Conservation (phyloP, 768 basidiomycete species). For the Tricholoma furcatifolium region DNA sequence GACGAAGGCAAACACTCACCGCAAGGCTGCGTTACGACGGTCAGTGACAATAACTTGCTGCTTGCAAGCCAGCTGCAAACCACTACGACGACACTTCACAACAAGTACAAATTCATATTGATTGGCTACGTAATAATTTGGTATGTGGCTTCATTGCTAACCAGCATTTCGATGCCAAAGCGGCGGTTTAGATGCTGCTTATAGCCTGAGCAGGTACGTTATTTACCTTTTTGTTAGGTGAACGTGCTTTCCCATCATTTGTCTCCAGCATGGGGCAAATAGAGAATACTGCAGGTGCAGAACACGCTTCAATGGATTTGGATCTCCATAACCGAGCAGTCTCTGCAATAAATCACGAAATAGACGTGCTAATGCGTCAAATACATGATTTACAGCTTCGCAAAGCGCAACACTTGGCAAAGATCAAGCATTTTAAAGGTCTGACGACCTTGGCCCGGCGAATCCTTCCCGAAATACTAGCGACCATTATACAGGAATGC, state of each 20-base stretch:
- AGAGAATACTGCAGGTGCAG: not conserved
- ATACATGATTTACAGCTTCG: conserved; percentile 42
- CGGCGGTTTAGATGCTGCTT: too few relatives aligned
- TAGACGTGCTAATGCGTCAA: conserved; percentile 36
- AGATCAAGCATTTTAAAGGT: conserved; percentile 43
- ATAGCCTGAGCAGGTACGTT: too few relatives aligned
- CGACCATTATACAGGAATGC: conserved; percentile 52
- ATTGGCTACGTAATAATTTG: too few relatives aligned
- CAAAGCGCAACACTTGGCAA: conserved; percentile 39
- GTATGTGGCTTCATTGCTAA: too few relatives aligned
- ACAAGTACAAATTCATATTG: conserved; percentile 3
- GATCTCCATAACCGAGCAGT: conserved; percentile 40
- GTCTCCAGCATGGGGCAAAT: not conserved
- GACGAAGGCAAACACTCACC: conserved; percentile 3
- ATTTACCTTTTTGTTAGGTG: too few relatives aligned
- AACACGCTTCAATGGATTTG: not conserved
- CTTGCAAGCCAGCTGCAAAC: too few relatives aligned
- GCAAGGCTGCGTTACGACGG: not conserved
- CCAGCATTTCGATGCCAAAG: too few relatives aligned
- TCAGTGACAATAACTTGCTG: too few relatives aligned
- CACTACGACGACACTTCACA: not conserved
- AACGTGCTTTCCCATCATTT: not conserved
- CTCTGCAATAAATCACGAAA: conserved; percentile 38
- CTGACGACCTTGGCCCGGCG: conserved; percentile 55
- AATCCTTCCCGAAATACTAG: conserved; percentile 54